Evolutionary conservation across 371 early-diverging fungal species (phyloP).

Genomic region (Vittaforma corneae): DNA sequence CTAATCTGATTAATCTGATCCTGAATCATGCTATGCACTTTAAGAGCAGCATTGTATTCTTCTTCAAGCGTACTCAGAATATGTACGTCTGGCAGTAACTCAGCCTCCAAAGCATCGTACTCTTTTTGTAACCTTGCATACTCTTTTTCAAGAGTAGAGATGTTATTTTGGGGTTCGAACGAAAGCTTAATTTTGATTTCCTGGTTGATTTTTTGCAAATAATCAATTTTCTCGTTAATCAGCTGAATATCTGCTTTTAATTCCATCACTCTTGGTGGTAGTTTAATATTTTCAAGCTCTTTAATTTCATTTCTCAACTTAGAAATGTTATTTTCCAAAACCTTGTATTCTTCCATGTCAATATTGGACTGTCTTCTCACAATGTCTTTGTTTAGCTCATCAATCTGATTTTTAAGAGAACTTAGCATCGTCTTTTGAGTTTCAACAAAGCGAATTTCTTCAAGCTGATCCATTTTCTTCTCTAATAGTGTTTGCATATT

Average conservation of each 20-base stretch:
- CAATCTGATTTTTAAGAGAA: not conserved
- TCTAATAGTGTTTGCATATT: conserved; percentile 22
- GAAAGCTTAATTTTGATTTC: conserved; percentile 33
- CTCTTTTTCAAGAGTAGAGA: conserved; percentile 5
- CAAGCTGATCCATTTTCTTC: conserved; percentile 10
- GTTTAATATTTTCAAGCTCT: not conserved
- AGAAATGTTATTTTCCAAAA: conserved; percentile 9
- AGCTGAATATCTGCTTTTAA: conserved; percentile 11
- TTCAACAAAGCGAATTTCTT: conserved; percentile 1
- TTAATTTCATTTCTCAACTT: conserved; percentile 16
- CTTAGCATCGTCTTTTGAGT: not conserved
- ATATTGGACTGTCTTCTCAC: not conserved
- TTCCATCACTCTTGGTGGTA: not conserved
- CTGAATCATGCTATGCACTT: conserved; percentile 17
- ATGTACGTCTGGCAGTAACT: conserved; percentile 6
- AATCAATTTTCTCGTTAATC: conserved; percentile 37
- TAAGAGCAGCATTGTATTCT: conserved; percentile 10
- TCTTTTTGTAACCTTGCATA: conserved; percentile 8
- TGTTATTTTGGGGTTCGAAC: not conserved
- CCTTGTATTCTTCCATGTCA: conserved; percentile 1
- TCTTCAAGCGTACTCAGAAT: conserved; percentile 18
- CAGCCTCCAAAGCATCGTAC: conserved; percentile 10
- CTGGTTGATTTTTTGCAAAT: conserved; percentile 43
- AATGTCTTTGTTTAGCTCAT: not conserved
- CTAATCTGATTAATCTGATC: conserved; percentile 28